A percentile compares a stretch with the other conserved stretches of the same genome.
Conservation (phyloP, 192 early-diverging fungal genomes). For the Umbelopsis sp. region DNA sequence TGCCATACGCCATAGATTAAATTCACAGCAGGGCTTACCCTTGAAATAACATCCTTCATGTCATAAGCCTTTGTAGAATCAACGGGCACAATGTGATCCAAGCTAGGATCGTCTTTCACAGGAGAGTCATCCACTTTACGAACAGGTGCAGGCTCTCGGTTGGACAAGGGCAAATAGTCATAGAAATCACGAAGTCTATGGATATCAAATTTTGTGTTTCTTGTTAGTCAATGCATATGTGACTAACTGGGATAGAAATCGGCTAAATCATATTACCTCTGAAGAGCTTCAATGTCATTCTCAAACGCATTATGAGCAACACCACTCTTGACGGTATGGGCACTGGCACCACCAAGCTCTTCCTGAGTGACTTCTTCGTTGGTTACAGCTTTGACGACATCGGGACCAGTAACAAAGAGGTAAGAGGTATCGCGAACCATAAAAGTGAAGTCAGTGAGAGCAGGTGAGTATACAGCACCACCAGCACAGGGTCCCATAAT, state of each 20-base stretch:
- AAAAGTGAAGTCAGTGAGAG: constrained; percentile 94
- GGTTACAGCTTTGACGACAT: constrained; percentile 94
- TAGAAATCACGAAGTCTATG: constrained; percentile 77
- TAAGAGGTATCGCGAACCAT: constrained; percentile 97
- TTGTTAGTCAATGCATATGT: neutral
- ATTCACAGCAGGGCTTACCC: constrained; percentile 20
- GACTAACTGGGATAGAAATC: neutral
- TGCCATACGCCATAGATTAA: neutral
- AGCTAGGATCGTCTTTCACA: constrained; percentile 69
- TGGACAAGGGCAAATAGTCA: constrained; percentile 87
- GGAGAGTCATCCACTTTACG: constrained; percentile 66
- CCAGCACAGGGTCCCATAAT: constrained; percentile 99
- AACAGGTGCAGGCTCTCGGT: constrained; percentile 66
- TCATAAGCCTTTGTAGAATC: constrained; percentile 94
- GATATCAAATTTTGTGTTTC: neutral
- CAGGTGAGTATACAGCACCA: constrained; percentile 96
- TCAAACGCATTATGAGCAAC: constrained; percentile 93
- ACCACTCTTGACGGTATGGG: constrained; percentile 89
- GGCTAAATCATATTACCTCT: constrained; percentile 39
- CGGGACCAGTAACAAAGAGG: constrained; percentile 96
- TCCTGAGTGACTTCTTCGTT: constrained; percentile 95
- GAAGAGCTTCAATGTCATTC: constrained; percentile 91
- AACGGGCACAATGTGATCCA: constrained; percentile 87
- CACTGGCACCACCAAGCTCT: constrained; percentile 88
- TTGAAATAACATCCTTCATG: constrained; percentile 81